These are phyloP conservation scores for Cladophialophora chaetospira DNA, from an alignment of 2,329 filamentous ascomycete genomes.

Conservation along the genomic window DNA sequence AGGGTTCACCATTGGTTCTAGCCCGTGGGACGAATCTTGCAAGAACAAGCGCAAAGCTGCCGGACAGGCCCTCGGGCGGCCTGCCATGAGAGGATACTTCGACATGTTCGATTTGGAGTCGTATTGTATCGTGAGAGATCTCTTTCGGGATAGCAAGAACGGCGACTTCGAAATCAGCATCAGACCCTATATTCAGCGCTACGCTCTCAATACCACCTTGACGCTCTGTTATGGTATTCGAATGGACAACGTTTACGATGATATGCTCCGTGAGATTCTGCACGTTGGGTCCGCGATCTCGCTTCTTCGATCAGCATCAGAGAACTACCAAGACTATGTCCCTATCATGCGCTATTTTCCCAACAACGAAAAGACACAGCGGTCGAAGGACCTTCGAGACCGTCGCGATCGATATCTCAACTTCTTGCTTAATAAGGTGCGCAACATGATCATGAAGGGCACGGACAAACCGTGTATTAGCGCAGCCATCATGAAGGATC, in stretches of 20 bases:
- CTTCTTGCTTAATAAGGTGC: slow-evolving; percentile 57
- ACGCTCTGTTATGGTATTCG: slow-evolving; percentile 75
- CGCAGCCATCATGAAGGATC: slow-evolving; percentile 66
- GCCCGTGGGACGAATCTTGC: slow-evolving; percentile 74
- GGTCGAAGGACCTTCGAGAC: slow-evolving; percentile 61
- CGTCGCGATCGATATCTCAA: slow-evolving; percentile 66
- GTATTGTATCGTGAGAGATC: slow-evolving; percentile 66
- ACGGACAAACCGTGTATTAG: slow-evolving; percentile 66
- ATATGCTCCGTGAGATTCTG: slow-evolving; percentile 70
- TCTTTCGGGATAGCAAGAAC: slow-evolving; percentile 61
- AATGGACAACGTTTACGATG: slow-evolving; percentile 67
- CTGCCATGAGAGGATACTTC: slow-evolving; percentile 71
- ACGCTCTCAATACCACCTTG: slow-evolving; percentile 70
- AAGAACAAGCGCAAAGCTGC: slow-evolving; percentile 72
- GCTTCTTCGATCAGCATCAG: slow-evolving; percentile 73
- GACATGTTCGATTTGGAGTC: slow-evolving; percentile 75
- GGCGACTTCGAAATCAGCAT: slow-evolving; percentile 66
- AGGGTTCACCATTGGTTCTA: slow-evolving; percentile 76
- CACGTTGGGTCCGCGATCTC: slow-evolving; percentile 73
- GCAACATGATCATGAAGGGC: slow-evolving; percentile 58
- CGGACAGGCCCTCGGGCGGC: slow-evolving; percentile 70
- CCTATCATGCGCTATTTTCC: slow-evolving; percentile 65
- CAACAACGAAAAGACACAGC: slow-evolving; percentile 54
- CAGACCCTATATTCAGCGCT: slow-evolving; percentile 68
- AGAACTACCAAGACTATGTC: slow-evolving; percentile 80